These are phyloP conservation scores for Diaporthe destruens DNA, from an alignment of 2,329 filamentous ascomycete species.

Conservation along the genomic window DNA sequence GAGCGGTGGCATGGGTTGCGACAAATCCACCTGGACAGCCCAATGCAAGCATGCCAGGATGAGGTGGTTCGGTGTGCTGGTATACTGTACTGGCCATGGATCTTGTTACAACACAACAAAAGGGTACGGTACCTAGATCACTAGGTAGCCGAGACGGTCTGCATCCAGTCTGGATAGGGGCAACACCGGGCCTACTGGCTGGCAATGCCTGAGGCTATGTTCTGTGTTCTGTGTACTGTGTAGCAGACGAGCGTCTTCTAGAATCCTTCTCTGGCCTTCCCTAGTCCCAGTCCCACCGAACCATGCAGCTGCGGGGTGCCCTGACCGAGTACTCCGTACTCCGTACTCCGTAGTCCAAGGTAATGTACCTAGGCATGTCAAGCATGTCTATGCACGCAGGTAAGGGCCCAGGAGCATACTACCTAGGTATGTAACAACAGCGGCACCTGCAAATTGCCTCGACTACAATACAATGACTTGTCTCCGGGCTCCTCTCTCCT, in stretches of 20 bases:
- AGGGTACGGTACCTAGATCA: too few species aligned
- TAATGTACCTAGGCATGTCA: too few species aligned
- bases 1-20: neutral
- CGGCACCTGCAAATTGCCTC: too few species aligned
- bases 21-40: neutral
- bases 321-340: too few species aligned
- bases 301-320: conserved; percentile 12
- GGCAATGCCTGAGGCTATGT: neutral
- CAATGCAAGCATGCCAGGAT: neutral
- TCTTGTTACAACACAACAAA: neutral
- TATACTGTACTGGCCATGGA: neutral
- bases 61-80: too few species aligned
- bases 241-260: conserved; percentile 39
- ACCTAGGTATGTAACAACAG: too few species aligned
- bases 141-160: neutral
- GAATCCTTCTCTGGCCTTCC: conserved; percentile 23
- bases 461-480: neutral
- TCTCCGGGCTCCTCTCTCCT: too few species aligned
- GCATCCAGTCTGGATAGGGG: neutral
- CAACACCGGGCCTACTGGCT: neutral
- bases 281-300: conserved; percentile 2
- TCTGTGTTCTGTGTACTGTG: conserved; percentile 27
- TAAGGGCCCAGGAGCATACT: too few species aligned
- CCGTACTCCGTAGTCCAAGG: too few species aligned
- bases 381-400: too few species aligned